Conservation (phyloP, 129 eudicot species). For the Artemisia argyi region DNA sequence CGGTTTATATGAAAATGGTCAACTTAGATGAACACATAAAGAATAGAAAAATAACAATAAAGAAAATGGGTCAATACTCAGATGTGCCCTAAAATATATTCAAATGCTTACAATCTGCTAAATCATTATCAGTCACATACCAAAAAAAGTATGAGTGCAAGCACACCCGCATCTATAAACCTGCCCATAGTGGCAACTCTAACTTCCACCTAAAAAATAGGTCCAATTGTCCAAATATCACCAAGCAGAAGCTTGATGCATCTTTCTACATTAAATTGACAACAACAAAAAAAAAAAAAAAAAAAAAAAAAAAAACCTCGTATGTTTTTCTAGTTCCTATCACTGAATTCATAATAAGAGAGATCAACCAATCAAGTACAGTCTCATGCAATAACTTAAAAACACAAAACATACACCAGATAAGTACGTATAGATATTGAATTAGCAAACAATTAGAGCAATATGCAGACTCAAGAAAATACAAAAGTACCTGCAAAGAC, state of each 20-base stretch:
- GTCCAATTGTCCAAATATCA: not conserved
- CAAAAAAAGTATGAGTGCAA: too few relatives aligned
- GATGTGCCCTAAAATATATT: too few relatives aligned
- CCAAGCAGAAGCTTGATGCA: not conserved
- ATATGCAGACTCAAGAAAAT: conserved; percentile 3
- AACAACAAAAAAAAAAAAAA: not conserved
- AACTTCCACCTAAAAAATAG: not conserved
- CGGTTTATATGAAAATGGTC: too few relatives aligned
- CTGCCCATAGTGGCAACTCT: conserved; percentile 2
- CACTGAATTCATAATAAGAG: not conserved
- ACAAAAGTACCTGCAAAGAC: conserved; percentile 54
- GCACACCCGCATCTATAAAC: not conserved
- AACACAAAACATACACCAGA: not conserved
- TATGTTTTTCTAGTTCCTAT: not conserved
- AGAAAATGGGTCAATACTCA: not conserved
- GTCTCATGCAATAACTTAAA: not conserved
- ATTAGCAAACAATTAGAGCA: conserved; percentile 8
- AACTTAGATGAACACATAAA: too few relatives aligned
- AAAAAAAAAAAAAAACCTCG: not conserved
- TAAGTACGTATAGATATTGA: not conserved
- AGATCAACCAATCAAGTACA: not conserved
- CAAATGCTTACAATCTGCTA: too few relatives aligned
- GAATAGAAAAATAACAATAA: not conserved
- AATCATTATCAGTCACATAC: too few relatives aligned
- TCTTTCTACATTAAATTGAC: not conserved